Conservation (phyloP, 2,329 filamentous ascomycete genomes). For the Neonectria hederae region DNA sequence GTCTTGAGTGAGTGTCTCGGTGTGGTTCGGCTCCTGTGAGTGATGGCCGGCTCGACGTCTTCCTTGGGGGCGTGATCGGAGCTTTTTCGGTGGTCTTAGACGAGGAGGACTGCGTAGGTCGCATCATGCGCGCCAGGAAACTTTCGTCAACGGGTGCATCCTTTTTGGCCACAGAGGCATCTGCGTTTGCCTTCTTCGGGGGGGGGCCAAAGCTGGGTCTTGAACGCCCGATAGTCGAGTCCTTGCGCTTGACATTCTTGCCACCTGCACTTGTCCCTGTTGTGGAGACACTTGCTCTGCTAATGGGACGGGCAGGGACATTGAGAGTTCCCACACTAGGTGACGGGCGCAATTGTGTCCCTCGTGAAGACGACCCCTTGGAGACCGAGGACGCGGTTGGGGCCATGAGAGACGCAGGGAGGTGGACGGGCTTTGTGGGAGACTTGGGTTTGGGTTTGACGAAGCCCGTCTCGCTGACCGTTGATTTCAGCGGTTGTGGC, state of each 20-base stretch:
- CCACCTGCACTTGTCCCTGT: conserved; percentile 35
- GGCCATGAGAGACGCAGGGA: conserved; percentile 73
- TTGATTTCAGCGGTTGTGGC: conserved; percentile 53
- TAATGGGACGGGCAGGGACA: conserved; percentile 54
- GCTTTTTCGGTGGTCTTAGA: conserved; percentile 74
- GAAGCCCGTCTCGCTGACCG: conserved; percentile 54
- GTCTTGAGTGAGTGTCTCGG: conserved; percentile 38
- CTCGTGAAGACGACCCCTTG: conserved; percentile 54
- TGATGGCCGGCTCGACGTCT: conserved; percentile 40
- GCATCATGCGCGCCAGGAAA: conserved; percentile 85
- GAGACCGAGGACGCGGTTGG: conserved; percentile 76
- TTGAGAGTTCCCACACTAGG: conserved; percentile 48
- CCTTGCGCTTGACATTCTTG: conserved; percentile 55
- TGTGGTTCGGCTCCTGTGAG: conserved; percentile 34
- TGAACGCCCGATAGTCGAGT: conserved; percentile 54
- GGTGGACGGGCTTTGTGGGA: conserved; percentile 72
- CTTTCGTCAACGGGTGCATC: conserved; percentile 70
- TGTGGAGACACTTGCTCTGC: conserved; percentile 54
- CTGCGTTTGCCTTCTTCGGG: conserved; percentile 58
- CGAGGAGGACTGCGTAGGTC: conserved; percentile 75
- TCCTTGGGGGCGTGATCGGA: conserved; percentile 60
- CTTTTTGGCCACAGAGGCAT: conserved; percentile 53
- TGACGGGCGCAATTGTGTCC: conserved; percentile 42
- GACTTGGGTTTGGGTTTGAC: conserved; percentile 72
- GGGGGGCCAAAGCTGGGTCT: conserved; percentile 67